Evolutionary conservation across 2,329 filamentous ascomycete species (phyloP), one percentile per base, ranked within the genome.

Genomic region (Pyrenophora graminea): DNA sequence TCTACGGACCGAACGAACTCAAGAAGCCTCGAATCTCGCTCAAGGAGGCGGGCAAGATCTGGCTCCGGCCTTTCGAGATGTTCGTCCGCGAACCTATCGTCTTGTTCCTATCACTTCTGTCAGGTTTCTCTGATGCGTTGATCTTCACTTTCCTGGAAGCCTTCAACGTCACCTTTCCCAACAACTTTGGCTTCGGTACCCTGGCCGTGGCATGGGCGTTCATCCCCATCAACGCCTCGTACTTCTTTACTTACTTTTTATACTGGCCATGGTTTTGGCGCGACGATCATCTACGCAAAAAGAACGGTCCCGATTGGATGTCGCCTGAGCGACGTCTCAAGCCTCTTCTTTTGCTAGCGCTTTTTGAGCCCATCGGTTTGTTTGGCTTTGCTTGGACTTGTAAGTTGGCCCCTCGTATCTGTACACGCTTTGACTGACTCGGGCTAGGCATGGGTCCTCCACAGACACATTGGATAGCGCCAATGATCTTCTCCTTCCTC

Each of bases 91-190:
- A 91, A 72, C 87, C 88, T 6, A 90, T 91, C 51, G 88, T 91
- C 8, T 74, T 88, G 10, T 83, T 82, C 19, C 77, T 90, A 6
- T 90, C 88, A 2, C 80, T 90, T 0, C 82, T 91, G 2, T 87
- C 83, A 1, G 88, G 88, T 25, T 91, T 91, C 76, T 85, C 83
- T 3, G 88, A 91, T 51, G 86, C 86, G 3, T 80, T 91, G 12
- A 90, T 91, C 72, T 91, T 90, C 76, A 88, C 87, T 72, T 89
- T 88, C 67, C 84, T 90, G 43, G 85, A 90, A 68, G 86, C 83
- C 0, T 90, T 89, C 61, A 74, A 75, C 0, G 76, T 87, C 5
- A 86, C 90, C 1, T 88, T 89, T 62, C 72, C 75, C 5, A 84
- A 89, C 62, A 64, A 66, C 40, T 90, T 86, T 82, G 66, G 72